These are phyloP conservation scores for Ocimum tenuiflorum DNA, from an alignment of 257 asterid species.

Conservation along the genomic window DNA sequence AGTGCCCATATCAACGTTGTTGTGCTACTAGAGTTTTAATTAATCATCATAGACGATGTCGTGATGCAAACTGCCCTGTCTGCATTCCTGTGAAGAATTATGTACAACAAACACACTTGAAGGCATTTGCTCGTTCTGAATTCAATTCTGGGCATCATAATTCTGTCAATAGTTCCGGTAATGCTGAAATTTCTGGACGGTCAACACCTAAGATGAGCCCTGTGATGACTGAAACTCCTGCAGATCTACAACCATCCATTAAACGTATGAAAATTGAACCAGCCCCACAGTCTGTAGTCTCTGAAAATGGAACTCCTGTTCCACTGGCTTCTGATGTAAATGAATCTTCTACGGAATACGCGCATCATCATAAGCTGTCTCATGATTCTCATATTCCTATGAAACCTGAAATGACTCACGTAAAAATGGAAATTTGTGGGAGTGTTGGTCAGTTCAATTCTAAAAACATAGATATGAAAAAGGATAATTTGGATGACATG, in stretches of 20 bases:
- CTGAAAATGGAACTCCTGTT: conserved; percentile 41
- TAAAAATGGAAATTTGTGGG: conserved; percentile 48
- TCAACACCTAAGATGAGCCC: conserved; percentile 37
- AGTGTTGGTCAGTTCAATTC: conserved; percentile 42
- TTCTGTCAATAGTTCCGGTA: conserved; percentile 43
- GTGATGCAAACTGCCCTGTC: conserved; percentile 69
- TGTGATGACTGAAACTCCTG: conserved; percentile 41
- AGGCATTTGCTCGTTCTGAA: conserved; percentile 41
- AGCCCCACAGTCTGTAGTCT: conserved; percentile 40
- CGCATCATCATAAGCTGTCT: conserved; percentile 32
- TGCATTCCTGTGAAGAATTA: conserved; percentile 74
- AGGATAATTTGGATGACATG: conserved; percentile 35
- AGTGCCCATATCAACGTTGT: conserved; percentile 74
- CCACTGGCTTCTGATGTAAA: conserved; percentile 34
- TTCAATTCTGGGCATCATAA: conserved; percentile 37
- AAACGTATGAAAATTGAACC: conserved; percentile 90
- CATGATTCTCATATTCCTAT: conserved; percentile 32
- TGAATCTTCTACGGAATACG: conserved; percentile 39
- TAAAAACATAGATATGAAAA: conserved; percentile 29
- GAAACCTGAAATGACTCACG: conserved; percentile 47
- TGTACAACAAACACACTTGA: conserved; percentile 47
- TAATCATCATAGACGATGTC: conserved; percentile 58
- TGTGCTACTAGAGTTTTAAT: conserved; percentile 43
- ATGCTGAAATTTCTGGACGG: conserved; percentile 43
- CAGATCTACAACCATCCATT: conserved; percentile 60